Evolutionary conservation across 2,329 filamentous ascomycete species (phyloP), one percentile per base, ranked within the genome.

Genomic region (Trichoderma sp.): DNA sequence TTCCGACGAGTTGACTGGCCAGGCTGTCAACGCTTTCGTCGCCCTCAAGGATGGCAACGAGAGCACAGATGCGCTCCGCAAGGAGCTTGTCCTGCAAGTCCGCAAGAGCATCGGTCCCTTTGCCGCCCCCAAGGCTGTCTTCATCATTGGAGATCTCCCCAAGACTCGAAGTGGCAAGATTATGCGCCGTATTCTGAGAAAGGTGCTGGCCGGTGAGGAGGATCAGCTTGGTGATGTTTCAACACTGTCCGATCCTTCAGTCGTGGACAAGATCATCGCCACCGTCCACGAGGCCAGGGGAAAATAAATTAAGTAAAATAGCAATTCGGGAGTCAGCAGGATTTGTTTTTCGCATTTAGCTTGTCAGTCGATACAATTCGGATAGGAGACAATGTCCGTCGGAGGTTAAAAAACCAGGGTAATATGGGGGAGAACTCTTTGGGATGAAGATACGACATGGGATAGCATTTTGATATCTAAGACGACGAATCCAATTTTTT

Each of bases 161-260:
- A 98, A 99, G 92, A 99, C 97, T 50, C 91, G 97, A 80, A 97
- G 94, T 80, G 97, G 97, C 79, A 99, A 99, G 93, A 99, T 99
- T 82, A 99, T 99, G 97, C 91, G 97, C 78, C 92, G 97, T 78
- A 97, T 99, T 82, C 86, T 99, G 87, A 91, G 97, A 81, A 99
- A 99, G 94, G 97, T 99, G 82, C 86, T 99, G 80, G 95, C 95
- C 18, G 96, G 96, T 45, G 97, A 99, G 88, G 96, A 98, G 86
- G 97, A 99, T 84, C 95, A 97, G 86, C 89, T 99, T 72, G 97
- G 97, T 80, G 97, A 99, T 82, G 97, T 89, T 45, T 94, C 94
- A 24, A 98, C 97, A 93, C 90, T 98, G 71, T 97, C 95, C 76
- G 95, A 99, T 84, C 97, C 97, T 64, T 91, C 88, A 76, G 93